A percentile compares a stretch with the other conserved stretches of the same genome.
phyloP scores from a whole-genome alignment of 148 eudicot genomes.

The Bassia scoparia region DNA sequence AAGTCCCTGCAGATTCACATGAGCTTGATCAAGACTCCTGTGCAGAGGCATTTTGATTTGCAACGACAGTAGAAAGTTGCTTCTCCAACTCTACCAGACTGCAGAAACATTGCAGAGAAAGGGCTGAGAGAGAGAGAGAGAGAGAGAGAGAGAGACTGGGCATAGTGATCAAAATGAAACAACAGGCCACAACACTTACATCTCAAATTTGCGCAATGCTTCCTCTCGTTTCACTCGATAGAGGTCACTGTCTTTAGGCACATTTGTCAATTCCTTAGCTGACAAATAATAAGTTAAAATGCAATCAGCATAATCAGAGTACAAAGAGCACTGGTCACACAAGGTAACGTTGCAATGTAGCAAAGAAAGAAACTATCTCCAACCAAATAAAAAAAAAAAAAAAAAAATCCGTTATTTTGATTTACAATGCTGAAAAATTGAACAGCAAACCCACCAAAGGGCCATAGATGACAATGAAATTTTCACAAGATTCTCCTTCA shows the following conservation, averaged over 20 bases:
- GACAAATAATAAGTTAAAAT: constrained; percentile 21
- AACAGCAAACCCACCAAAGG: not conserved
- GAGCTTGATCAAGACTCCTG: constrained; percentile 15
- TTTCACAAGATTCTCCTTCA: not conserved
- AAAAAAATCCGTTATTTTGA: not conserved
- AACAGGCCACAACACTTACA: constrained; percentile 43
- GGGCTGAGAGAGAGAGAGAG: not conserved
- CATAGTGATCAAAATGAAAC: not conserved
- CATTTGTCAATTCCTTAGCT: constrained; percentile 43
- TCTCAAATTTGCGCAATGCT: constrained; percentile 61
- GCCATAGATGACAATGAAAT: not conserved
- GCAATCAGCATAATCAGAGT: not conserved
- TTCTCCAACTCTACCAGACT: constrained; percentile 78
- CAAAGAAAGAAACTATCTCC: not conserved
- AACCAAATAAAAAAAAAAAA: not conserved
- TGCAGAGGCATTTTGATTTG: constrained; percentile 29
- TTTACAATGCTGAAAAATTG: not conserved
- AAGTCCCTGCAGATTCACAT: not conserved
- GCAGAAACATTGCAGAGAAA: constrained; percentile 8
- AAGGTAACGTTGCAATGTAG: not conserved
- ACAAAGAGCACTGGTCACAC: not conserved
- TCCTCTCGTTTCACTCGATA: constrained; percentile 61
- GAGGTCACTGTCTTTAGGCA: constrained; percentile 56
- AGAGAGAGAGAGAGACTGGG: not conserved
- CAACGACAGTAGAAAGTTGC: constrained; percentile 46